A percentile compares a stretch with the other conserved stretches of the same genome.
Conservation (phyloP, 768 basidiomycete genomes). For the Macrolepiota dolichaula region DNA sequence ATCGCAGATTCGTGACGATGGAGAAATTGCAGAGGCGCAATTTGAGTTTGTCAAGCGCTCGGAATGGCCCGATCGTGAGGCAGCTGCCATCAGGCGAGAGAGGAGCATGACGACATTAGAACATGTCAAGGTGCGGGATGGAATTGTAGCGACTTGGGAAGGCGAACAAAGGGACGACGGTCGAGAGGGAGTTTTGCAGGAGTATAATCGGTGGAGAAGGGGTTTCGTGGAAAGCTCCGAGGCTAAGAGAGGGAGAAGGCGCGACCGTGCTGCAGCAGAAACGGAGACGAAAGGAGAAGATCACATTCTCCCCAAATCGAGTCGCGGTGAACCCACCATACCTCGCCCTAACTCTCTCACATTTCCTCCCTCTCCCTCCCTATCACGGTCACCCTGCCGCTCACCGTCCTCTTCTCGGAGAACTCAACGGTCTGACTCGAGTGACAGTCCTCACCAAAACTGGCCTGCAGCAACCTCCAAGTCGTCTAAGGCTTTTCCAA, state of each 20-base stretch:
- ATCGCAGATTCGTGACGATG: conserved; percentile 36
- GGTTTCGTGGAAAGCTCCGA: conserved; percentile 29
- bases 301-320: conserved; percentile 25
- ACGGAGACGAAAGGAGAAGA: conserved; percentile 26
- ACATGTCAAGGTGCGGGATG: conserved; percentile 51
- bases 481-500: conserved; percentile 13
- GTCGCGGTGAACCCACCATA: conserved; percentile 33
- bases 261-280: conserved; percentile 50
- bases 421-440: conserved; percentile 3
- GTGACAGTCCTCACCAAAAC: not conserved
- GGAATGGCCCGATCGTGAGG: conserved; percentile 82
- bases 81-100: conserved; percentile 65
- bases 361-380: conserved; percentile 55
- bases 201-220: conserved; percentile 57
- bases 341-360: conserved; percentile 39
- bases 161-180: conserved; percentile 28
- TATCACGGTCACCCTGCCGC: conserved; percentile 40
- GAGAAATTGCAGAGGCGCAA: conserved; percentile 61
- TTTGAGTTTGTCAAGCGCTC: conserved; percentile 83
- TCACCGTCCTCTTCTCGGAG: conserved; percentile 18
- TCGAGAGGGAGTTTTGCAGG: conserved; percentile 43
- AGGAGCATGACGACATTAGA: conserved; percentile 62
- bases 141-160: conserved; percentile 26
- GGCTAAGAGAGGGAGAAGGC: conserved; percentile 57
- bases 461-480: not conserved